Evolutionary conservation across 306 rosid species (phyloP).

Genomic region (Cucumis hystrix): DNA sequence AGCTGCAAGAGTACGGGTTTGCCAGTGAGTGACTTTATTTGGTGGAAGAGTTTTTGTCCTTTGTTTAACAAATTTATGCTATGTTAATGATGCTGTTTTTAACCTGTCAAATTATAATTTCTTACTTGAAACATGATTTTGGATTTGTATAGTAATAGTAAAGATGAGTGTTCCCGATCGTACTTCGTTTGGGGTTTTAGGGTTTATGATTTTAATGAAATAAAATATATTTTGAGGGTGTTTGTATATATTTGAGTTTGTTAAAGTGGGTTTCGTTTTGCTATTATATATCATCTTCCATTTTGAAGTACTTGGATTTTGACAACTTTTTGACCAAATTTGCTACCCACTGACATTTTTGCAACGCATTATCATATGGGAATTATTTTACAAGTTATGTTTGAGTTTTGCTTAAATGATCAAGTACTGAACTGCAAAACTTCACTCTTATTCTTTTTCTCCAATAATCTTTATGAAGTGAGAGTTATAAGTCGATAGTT

Average conservation of each 20-base stretch:
- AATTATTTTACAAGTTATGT: neutral
- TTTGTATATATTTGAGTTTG: neutral
- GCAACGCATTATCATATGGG: slow-evolving; percentile 25
- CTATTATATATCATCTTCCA: neutral
- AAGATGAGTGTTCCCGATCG: too few species aligned
- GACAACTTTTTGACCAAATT: neutral
- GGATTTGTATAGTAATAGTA: neutral
- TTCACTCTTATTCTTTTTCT: neutral
- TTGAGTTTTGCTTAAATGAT: neutral
- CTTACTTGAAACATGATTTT: neutral
- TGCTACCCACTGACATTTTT: neutral
- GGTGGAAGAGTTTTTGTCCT: slow-evolving; percentile 37
- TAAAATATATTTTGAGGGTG: too few species aligned
- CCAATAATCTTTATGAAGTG: neutral
- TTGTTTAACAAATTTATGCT: slow-evolving; percentile 10
- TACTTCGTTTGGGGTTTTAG: too few species aligned
- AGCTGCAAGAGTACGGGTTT: slow-evolving; percentile 38
- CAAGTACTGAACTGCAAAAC: neutral
- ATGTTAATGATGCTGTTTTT: slow-evolving; percentile 37
- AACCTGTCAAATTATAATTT: neutral
- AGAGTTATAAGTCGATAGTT: neutral
- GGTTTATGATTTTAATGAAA: too few species aligned
- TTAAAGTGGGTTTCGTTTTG: neutral
- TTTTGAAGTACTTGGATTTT: neutral
- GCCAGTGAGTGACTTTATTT: slow-evolving; percentile 42